Conservation (phyloP, 257 asterid species). For the Solanum pennellii region DNA sequence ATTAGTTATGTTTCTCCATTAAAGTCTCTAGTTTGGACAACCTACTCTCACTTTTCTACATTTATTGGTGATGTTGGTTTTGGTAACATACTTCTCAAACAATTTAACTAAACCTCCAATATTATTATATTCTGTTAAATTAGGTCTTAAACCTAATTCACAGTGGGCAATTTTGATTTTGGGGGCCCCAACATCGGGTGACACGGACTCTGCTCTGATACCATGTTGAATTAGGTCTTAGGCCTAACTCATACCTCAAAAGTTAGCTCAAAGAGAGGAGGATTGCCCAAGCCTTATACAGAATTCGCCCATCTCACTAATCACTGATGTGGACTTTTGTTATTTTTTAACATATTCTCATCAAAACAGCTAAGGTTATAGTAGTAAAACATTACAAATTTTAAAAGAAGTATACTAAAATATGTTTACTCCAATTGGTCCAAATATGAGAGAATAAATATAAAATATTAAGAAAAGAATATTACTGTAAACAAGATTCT, state of each 20-base stretch:
- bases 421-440: background rate
- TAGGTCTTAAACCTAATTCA: no score
- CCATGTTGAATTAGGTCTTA: no score
- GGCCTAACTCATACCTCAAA: no score
- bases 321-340: no score
- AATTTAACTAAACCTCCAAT: background rate
- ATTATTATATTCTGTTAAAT: no score
- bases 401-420: background rate
- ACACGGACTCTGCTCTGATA: rapidly evolving
- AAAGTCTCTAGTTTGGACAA: background rate
- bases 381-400: background rate
- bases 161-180: no score
- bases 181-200: no score
- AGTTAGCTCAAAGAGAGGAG: no score
- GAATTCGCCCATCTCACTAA: no score
- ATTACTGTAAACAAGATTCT: background rate
- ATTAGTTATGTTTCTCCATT: background rate
- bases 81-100: background rate
- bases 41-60: background rate
- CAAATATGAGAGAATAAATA: background rate
- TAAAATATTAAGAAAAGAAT: background rate
- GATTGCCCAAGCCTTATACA: no score
- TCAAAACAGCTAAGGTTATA: background rate
- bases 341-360: no score
- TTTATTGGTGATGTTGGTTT: background rate